phyloP scores from a whole-genome alignment of 768 basidiomycete species.

The Ramaria rubella region DNA sequence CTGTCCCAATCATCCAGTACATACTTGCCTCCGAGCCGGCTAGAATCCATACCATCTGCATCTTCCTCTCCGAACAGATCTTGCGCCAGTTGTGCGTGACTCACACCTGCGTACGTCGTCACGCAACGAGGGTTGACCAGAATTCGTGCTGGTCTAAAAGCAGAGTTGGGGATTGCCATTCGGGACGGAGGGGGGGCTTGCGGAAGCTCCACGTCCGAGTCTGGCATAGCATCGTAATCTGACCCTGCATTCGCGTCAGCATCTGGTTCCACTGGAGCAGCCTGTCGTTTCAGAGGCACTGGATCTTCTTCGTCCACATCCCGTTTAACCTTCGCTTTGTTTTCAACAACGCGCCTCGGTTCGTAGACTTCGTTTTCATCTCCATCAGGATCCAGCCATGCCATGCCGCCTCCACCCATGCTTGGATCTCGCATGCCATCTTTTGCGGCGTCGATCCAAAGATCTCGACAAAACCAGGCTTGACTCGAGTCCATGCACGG shows the following conservation, averaged over 20 bases:
- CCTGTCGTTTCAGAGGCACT: constrained; percentile 27
- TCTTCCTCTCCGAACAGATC: constrained; percentile 81
- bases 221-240: constrained; percentile 83
- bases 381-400: constrained; percentile 12
- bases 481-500: constrained; percentile 93
- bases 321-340: constrained; percentile 29
- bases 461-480: constrained; percentile 96
- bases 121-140: constrained; percentile 94
- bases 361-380: constrained; percentile 33
- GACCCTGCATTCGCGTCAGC: constrained; percentile 79
- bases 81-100: constrained; percentile 90
- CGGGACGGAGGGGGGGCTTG: constrained; percentile 24
- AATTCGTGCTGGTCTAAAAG: constrained; percentile 84
- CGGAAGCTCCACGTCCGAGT: constrained; percentile 38
- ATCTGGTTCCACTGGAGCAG: constrained; percentile 35
- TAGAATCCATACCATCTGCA: constrained; percentile 40
- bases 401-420: constrained; percentile 12
- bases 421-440: constrained; percentile 50
- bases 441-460: constrained; percentile 86
- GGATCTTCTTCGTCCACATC: constrained; percentile 23
- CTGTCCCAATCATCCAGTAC: constrained; percentile 92
- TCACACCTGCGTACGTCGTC: constrained; percentile 96
- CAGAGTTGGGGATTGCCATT: constrained; percentile 71
- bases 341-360: constrained; percentile 20
- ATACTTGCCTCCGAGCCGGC: constrained; percentile 52